Evolutionary conservation across 768 basidiomycete genomes (phyloP).

Genomic region (Mycena leptocephala): DNA sequence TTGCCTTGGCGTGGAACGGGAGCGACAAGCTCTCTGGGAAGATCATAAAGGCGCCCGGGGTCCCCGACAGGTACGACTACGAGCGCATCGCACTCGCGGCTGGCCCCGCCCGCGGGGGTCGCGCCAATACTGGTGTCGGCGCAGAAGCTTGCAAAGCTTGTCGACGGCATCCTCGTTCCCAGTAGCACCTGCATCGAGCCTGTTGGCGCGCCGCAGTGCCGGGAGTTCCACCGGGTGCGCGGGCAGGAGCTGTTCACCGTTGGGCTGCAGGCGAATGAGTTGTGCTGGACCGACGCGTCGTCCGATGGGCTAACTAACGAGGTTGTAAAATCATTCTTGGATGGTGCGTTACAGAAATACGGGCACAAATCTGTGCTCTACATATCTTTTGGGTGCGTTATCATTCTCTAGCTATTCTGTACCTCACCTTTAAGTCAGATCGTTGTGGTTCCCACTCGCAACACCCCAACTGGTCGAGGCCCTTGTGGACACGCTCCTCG

Average conservation of each 20-base stretch:
- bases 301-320: not conserved
- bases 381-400: slow-evolving; percentile 33
- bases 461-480: slow-evolving; percentile 24
- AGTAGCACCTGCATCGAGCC: not conserved
- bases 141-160: slow-evolving; percentile 6
- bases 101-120: not conserved
- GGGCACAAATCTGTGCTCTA: slow-evolving; percentile 27
- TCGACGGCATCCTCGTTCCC: slow-evolving; percentile 16
- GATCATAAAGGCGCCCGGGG: slow-evolving; percentile 10
- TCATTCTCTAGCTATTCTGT: not conserved
- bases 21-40: not conserved
- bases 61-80: slow-evolving; percentile 29
- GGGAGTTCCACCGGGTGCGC: not conserved
- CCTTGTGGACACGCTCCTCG: slow-evolving; percentile 22
- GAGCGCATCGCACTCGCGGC: slow-evolving; percentile 10
- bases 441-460: slow-evolving; percentile 28
- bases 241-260: slow-evolving; percentile 23
- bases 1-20: slow-evolving; percentile 15
- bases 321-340: slow-evolving; percentile 1
- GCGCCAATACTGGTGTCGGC: not conserved
- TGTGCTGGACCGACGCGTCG: not conserved
- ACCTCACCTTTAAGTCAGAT: not conserved
- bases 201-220: slow-evolving; percentile 1
- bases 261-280: slow-evolving; percentile 7
- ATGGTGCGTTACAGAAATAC: slow-evolving; percentile 1